Evolutionary conservation across 2,329 filamentous ascomycete genomes (phyloP).

Genomic region (Pseudocercospora fuligena): DNA sequence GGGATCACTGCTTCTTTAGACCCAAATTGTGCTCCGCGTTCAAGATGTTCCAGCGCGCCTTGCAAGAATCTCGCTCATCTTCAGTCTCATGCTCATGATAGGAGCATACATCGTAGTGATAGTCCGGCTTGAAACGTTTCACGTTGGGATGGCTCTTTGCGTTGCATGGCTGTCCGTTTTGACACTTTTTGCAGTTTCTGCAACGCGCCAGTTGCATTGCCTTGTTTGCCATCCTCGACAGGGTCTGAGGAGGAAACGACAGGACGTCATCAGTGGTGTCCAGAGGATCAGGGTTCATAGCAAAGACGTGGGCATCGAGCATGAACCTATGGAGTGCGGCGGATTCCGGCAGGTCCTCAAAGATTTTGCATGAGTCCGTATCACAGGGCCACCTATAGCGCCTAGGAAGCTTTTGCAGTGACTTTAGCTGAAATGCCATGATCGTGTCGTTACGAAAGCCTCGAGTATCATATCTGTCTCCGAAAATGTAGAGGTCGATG

Average conservation of each 20-base stretch:
- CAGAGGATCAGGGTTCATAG: background rate
- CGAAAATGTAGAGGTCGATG: constrained; percentile 6
- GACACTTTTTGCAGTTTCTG: background rate
- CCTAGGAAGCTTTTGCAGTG: too few relatives aligned
- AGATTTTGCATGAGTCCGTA: background rate
- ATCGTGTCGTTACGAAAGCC: background rate
- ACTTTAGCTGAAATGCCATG: too few relatives aligned
- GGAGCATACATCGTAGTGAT: background rate
- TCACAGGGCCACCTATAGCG: background rate
- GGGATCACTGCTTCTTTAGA: too few relatives aligned
- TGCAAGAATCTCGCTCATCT: background rate
- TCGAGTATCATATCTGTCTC: constrained; percentile 1
- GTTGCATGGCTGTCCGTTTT: background rate
- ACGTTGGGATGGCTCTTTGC: background rate
- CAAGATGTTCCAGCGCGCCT: background rate
- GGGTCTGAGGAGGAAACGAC: background rate
- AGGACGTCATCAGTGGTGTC: background rate
- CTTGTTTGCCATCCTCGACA: background rate
- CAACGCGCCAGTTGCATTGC: background rate
- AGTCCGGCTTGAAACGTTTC: background rate
- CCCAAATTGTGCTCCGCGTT: background rate
- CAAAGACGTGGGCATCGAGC: background rate
- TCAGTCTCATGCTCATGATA: background rate
- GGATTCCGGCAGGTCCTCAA: background rate
- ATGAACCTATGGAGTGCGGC: background rate